phyloP scores from a whole-genome alignment of 352 stramenopile species.

The Thalassiosira exigua region DNA sequence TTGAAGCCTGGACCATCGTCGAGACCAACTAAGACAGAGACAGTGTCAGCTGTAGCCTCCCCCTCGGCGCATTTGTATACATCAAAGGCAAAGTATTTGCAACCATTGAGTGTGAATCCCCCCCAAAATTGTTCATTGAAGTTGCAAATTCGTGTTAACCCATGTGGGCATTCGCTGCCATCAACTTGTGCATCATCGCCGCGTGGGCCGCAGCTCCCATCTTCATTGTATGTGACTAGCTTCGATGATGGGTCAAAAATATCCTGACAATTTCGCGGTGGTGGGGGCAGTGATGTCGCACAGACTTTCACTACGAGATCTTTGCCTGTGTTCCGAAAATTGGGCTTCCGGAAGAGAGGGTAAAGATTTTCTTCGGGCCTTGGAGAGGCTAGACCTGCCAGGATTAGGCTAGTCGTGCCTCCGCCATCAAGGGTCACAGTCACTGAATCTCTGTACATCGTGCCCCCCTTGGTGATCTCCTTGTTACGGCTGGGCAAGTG shows the following conservation, averaged over 20 bases:
- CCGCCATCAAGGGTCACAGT: neutral
- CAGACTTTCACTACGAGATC: conserved; percentile 10
- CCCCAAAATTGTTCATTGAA: too few species aligned
- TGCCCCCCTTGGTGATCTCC: too few species aligned
- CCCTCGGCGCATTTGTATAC: conserved; percentile 1
- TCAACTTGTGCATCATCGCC: too few species aligned
- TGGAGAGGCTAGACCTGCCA: neutral
- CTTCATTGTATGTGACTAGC: too few species aligned
- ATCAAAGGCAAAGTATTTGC: too few species aligned
- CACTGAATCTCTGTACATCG: conserved; percentile 11
- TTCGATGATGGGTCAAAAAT: too few species aligned
- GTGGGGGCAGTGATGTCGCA: neutral
- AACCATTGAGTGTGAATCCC: too few species aligned
- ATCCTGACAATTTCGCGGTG: too few species aligned
- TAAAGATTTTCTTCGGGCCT: neutral
- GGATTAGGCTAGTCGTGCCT: neutral
- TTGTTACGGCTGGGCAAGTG: too few species aligned
- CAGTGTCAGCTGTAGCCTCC: conserved; percentile 7
- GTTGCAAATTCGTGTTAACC: too few species aligned
- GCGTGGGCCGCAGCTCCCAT: too few species aligned
- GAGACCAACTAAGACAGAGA: conserved; percentile 16
- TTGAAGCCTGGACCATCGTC: conserved; percentile 15
- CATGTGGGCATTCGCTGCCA: too few species aligned
- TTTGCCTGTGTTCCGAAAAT: neutral
- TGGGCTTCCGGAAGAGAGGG: neutral